Evolutionary conservation across 768 basidiomycete genomes (phyloP).

Genomic region (Mycena chlorophos): DNA sequence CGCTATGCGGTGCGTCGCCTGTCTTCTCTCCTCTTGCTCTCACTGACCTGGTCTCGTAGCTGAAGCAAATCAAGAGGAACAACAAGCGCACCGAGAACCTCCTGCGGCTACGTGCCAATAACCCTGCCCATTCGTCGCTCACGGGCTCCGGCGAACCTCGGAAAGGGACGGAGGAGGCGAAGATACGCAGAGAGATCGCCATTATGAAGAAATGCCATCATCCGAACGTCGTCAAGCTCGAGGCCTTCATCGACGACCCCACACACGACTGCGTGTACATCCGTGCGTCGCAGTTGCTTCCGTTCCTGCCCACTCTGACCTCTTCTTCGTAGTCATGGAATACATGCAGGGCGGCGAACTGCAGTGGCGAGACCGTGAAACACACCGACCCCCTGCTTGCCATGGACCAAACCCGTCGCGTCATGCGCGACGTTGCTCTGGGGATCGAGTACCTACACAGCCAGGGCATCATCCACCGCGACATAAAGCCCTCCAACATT

Average conservation of each 20-base stretch:
- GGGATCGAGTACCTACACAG: slow-evolving; percentile 95
- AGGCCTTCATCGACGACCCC: slow-evolving; percentile 94
- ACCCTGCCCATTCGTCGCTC: too few relatives aligned
- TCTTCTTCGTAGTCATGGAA: slow-evolving; percentile 98
- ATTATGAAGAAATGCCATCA: slow-evolving; percentile 98
- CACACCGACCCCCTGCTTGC: slow-evolving; percentile 76
- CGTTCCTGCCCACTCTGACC: too few relatives aligned
- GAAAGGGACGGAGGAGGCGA: too few relatives aligned
- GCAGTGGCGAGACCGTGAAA: slow-evolving; percentile 67
- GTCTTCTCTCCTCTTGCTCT: too few relatives aligned
- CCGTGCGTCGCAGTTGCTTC: too few relatives aligned
- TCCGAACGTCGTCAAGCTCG: slow-evolving; percentile 83
- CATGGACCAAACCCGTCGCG: slow-evolving; percentile 79
- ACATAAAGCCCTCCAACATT: slow-evolving; percentile 98
- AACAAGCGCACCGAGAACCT: too few relatives aligned
- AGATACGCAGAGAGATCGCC: slow-evolving; percentile 91
- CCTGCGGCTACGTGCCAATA: too few relatives aligned
- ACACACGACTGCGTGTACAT: slow-evolving; percentile 88
- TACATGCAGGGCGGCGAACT: slow-evolving; percentile 95
- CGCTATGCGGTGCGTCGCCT: too few relatives aligned
- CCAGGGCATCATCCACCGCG: slow-evolving; percentile 98
- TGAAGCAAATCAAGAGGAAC: too few relatives aligned
- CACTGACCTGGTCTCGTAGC: too few relatives aligned
- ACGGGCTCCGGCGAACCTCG: too few relatives aligned
- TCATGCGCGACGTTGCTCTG: slow-evolving; percentile 89